Base-by-base conservation (phyloP, 345 rosid genomes). In the Dimocarpus longan region DNA sequence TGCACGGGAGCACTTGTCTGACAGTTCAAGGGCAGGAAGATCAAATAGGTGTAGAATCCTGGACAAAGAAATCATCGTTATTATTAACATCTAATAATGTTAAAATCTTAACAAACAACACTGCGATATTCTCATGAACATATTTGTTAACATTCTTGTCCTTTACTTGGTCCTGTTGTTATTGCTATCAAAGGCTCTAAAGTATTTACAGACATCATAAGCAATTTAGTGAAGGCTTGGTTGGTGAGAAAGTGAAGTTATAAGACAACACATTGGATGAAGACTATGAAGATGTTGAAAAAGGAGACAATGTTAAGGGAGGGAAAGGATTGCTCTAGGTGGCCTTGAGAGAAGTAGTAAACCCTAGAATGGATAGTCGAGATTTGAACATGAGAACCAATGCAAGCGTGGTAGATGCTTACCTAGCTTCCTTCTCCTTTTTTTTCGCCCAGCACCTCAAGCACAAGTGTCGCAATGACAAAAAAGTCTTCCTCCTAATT, bases 1-100 rank as follows among this genome's bases (percentile, higher is more conserved):
- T 93, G 99, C 0, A 92, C 95, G 0, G 96, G 97, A 42, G 98
- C 96, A 32, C 93, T 96, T 0, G 85, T 88, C 19, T 86, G 79
- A 79, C 80, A 92, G 86, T 95, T 80, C 19, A 95, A 86, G 2
- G 86, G 87, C 66, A 98, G 98, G 77, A 93, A 93, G 7, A 95
- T 88, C 0, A 91, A 88, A 74, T 93, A 98, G 0, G 97, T 98
- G 39, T 98, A 95, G 77, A 87, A 93, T 64, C 97, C 86, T 24
- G 97, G 99, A 95, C 98, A 12, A 97, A 95, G 85, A 95, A 95
- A 0, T 98, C 97, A 5, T 98, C 99, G 11, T 97, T 97, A 32
- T 92, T 93, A 78, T 95, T 93, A 16, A 98, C 99, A 76, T 95
- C 98, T 0, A 97, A 92, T 50, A 95, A 91, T 60, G 97, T 93